Conservation (phyloP, 2,329 filamentous ascomycete genomes). For the Colletotrichum acutatum region DNA sequence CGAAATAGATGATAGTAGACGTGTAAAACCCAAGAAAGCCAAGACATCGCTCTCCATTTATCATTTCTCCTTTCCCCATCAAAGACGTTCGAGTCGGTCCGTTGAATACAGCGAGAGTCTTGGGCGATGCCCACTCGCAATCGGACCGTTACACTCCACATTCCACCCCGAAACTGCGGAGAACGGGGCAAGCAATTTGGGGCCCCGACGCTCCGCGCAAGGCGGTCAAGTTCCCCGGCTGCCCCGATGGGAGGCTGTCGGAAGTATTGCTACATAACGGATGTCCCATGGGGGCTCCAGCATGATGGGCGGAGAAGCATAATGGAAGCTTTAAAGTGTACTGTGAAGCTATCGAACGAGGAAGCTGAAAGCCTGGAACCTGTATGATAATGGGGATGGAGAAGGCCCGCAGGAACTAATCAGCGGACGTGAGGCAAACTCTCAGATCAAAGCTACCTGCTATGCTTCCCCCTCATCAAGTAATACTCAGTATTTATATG, state of each 20-base stretch:
- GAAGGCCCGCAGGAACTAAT: not conserved
- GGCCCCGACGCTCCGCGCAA: constrained; percentile 20
- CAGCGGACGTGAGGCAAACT: not conserved
- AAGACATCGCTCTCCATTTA: constrained; percentile 27
- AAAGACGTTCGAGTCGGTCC: constrained; percentile 28
- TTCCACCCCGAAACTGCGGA: constrained; percentile 8
- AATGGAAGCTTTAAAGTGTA: not conserved
- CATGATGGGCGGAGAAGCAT: not conserved
- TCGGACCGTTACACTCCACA: constrained; percentile 27
- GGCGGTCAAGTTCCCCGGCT: constrained; percentile 12
- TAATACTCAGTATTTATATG: no score
- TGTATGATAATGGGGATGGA: not conserved
- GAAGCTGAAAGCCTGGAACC: not conserved
- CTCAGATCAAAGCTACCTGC: no score
- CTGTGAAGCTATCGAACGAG: not conserved
- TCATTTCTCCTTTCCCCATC: constrained; percentile 11
- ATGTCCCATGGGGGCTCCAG: not conserved
- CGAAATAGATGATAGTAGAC: not conserved
- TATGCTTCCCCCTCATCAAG: not conserved
- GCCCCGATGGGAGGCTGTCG: constrained; percentile 12
- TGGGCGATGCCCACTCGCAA: not conserved
- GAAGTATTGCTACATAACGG: constrained; percentile 4
- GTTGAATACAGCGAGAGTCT: constrained; percentile 27
- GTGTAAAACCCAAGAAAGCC: constrained; percentile 11
- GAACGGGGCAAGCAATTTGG: constrained; percentile 16